These are phyloP conservation scores for Neophaeococcomyces aloes DNA, from an alignment of 2,329 filamentous ascomycete genomes.

Conservation along the genomic window DNA sequence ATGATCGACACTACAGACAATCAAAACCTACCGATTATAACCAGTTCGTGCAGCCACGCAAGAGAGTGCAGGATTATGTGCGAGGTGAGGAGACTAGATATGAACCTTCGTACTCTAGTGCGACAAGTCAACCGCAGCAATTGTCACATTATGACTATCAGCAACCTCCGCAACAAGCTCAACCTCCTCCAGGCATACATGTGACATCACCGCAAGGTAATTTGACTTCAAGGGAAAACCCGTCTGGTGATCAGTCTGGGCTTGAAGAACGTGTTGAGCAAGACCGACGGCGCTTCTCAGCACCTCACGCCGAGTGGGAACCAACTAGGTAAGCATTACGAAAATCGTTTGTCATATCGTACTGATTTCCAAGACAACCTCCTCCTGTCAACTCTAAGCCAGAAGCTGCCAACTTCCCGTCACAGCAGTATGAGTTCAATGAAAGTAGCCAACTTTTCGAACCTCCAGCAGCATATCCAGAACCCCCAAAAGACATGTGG, in stretches of 20 bases:
- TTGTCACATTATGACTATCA: constrained; percentile 1
- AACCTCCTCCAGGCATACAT: constrained; percentile 11
- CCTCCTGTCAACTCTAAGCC: constrained; percentile 59
- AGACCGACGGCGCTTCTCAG: constrained; percentile 43
- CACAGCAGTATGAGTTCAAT: constrained; percentile 73
- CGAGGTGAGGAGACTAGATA: constrained; percentile 34
- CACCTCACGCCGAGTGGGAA: constrained; percentile 53
- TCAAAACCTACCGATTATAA: neutral
- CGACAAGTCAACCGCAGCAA: constrained; percentile 2
- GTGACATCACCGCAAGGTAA: constrained; percentile 11
- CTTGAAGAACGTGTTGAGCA: constrained; percentile 34
- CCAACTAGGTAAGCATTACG: constrained; percentile 42
- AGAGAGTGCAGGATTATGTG: constrained; percentile 34
- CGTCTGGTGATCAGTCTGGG: constrained; percentile 35
- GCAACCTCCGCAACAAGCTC: constrained; percentile 12
- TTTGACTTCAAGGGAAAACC: constrained; percentile 27
- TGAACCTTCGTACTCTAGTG: constrained; percentile 21
- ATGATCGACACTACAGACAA: constrained; percentile 68
- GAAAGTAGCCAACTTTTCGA: constrained; percentile 63
- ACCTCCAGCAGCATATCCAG: constrained; percentile 65
- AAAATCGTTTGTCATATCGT: too few species aligned
- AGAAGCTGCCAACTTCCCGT: constrained; percentile 75
- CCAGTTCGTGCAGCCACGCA: constrained; percentile 9
- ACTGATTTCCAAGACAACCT: constrained; percentile 40
- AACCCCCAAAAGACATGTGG: constrained; percentile 78